Evolutionary conservation across 2,329 filamentous ascomycete species (phyloP), one percentile per base, ranked within the genome.

Genomic region (Orbilia oligospora): DNA sequence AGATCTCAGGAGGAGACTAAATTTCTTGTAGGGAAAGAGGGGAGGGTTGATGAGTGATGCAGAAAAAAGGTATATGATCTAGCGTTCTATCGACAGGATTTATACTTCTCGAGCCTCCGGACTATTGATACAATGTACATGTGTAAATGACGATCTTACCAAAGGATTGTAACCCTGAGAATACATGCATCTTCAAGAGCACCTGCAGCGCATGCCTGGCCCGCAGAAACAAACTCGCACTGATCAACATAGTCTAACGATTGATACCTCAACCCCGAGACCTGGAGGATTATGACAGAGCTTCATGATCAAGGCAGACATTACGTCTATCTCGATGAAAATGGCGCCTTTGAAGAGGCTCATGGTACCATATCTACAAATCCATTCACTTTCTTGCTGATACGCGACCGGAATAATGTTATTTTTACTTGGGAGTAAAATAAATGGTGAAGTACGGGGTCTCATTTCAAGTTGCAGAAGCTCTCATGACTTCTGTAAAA

Each of bases 271-370:
- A 24, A 51, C 20, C 9, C 48, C 36, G 18, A n/a, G 6, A 20
- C 18, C 44, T 20, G 20, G 30, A 20, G 18, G 24, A 73, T 8
- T 27, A 46, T 20, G 16, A 16, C 20, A 24, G 8, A 24, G 27
- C 8, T 36, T 4, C 46, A 6, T 12, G 20, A 38, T 56, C 46
- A 63, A 75, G 71, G 71, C 71, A 64, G 63, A 63, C 51, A 22
- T 24, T 14, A 10, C 3, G 36, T 30, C 18, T 48, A 48, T 55
- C 51, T 49, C 6, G 24, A 71, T 14, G 20, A n/a, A 16, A 33
- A 77, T 77, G 67, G 71, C 73, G 73, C 51, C 73, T 77, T 77
- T 38, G 14, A 12, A 71, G 58, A 71, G 36, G 30, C 24, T 22
- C 67, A 71, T 77, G 27, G 66, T 77, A 71, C 66, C 73, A 77